These are phyloP conservation scores for Arthrobotrys pseudoclavata DNA, from an alignment of 2,329 filamentous ascomycete genomes.

Conservation along the genomic window DNA sequence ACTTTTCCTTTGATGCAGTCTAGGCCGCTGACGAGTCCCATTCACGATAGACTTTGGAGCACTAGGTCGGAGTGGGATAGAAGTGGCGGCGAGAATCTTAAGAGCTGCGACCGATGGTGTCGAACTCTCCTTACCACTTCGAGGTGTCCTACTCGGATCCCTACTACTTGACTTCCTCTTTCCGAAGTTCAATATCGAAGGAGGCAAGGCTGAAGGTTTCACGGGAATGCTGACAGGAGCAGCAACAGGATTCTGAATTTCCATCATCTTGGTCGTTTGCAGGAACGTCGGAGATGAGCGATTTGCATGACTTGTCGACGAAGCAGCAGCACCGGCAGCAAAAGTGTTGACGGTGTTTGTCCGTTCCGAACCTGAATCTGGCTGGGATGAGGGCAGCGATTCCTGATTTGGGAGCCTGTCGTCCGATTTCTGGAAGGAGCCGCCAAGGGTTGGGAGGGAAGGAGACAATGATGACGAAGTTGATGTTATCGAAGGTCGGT, in stretches of 20 bases:
- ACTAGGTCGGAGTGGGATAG: slow-evolving; percentile 61
- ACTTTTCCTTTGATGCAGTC: slow-evolving; percentile 50
- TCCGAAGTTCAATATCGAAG: slow-evolving; percentile 43
- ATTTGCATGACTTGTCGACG: slow-evolving; percentile 50
- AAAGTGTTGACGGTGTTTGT: slow-evolving; percentile 58
- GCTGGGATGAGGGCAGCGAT: slow-evolving; percentile 31
- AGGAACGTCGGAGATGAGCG: slow-evolving; percentile 51
- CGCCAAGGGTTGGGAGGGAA: slow-evolving; percentile 46
- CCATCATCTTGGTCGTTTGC: slow-evolving; percentile 45
- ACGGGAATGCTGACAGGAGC: slow-evolving; percentile 53
- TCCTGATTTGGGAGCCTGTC: slow-evolving; percentile 55
- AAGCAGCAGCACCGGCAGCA: neutral
- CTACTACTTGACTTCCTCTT: slow-evolving; percentile 35
- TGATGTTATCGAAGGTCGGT: neutral
- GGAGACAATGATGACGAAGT: slow-evolving; percentile 3
- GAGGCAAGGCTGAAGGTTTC: slow-evolving; percentile 37
- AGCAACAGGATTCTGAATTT: slow-evolving; percentile 53
- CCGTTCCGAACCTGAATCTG: slow-evolving; percentile 2
- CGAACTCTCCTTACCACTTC: slow-evolving; percentile 38
- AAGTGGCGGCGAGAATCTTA: slow-evolving; percentile 62
- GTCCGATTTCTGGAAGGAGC: slow-evolving; percentile 46
- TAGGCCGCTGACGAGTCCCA: slow-evolving; percentile 47
- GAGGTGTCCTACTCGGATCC: slow-evolving; percentile 10
- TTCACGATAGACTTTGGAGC: slow-evolving; percentile 39
- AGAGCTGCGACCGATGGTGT: slow-evolving; percentile 63